phyloP scores from a whole-genome alignment of 805 yeast species.

The Kodamaea hsintzibuensis region DNA sequence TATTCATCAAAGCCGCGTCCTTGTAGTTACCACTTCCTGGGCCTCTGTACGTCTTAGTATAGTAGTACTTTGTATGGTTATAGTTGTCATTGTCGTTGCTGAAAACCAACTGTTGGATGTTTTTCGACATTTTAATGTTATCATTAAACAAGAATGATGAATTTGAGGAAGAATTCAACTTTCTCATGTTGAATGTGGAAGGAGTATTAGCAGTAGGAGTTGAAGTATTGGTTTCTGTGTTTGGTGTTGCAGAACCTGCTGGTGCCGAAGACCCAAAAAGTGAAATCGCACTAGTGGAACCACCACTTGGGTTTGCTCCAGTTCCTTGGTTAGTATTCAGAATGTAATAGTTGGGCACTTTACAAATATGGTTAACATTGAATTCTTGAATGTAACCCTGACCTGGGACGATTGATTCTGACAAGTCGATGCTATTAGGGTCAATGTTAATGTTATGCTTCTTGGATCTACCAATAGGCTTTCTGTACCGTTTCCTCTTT shows the following conservation, averaged over 20 bases:
- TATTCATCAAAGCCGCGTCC: constrained; percentile 42
- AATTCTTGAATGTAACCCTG: constrained; percentile 46
- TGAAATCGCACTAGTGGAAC: not conserved
- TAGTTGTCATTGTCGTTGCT: constrained; percentile 38
- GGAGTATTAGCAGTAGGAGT: not conserved
- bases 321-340: constrained; percentile 26
- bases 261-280: constrained; percentile 6
- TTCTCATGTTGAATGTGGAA: constrained; percentile 12
- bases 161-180: constrained; percentile 11
- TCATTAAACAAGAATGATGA: constrained; percentile 17
- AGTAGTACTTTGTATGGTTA: constrained; percentile 39
- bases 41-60: constrained; percentile 42
- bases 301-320: constrained; percentile 7
- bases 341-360: constrained; percentile 43
- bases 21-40: constrained; percentile 49
- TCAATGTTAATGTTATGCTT: constrained; percentile 35
- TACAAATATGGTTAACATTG: constrained; percentile 40
- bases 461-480: constrained; percentile 31
- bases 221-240: not conserved
- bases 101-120: constrained; percentile 35
- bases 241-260: not conserved
- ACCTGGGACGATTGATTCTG: constrained; percentile 43
- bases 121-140: constrained; percentile 29
- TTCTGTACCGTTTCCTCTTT: constrained; percentile 18
- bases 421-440: constrained; percentile 41